Base-by-base conservation (phyloP, 352 stramenopile species). In the Globisporangium takayamanum region DNA sequence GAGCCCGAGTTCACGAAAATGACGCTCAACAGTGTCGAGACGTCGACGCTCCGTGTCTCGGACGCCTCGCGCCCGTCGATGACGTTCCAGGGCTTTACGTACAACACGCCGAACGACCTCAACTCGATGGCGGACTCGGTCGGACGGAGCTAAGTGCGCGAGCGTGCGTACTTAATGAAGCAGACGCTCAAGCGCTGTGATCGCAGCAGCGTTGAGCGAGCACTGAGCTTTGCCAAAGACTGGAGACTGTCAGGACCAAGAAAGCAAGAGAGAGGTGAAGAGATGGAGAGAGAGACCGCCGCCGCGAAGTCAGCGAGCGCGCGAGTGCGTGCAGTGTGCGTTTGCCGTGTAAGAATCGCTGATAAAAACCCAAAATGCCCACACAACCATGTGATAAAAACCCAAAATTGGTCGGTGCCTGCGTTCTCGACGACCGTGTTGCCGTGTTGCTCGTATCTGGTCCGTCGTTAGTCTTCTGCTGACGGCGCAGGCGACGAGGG, bases 1-100 rank as follows among this genome's bases (percentile, higher is more conserved):
- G 88, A 96, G 62, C 68, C 70, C 42, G 83, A 95, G 72, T 96
- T 96, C 66, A 96, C 86, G 42, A 91, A 89, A 53, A 93, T 96
- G 87, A 78, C 89, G 61, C 84, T 95, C 67, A 88, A 93, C 69
- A 92, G 80, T 41, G 83, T 93, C 47, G 78, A 90, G 54, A 89
- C 81, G 63, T 86, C 78, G 59, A 66, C 63, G 30, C 62, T 89
- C 58, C 78, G 81, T 53, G 75, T 86, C 11, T 92, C 83, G 30
- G 81, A 93, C 59, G 76, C 81, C 12, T 92, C 80, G 50, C 80
- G 85, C 46, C 80, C 79, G 58, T 93, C 83, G 55, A 92, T 91
- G 76, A 95, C 85, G 54, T 95, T 95, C 72, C 81, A 93, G 67
- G 85, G 84, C 16, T 95, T 95, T 67, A 93, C 85, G 51, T 95